phyloP scores from a whole-genome alignment of 306 rosid genomes.

The Medicago lupulina region DNA sequence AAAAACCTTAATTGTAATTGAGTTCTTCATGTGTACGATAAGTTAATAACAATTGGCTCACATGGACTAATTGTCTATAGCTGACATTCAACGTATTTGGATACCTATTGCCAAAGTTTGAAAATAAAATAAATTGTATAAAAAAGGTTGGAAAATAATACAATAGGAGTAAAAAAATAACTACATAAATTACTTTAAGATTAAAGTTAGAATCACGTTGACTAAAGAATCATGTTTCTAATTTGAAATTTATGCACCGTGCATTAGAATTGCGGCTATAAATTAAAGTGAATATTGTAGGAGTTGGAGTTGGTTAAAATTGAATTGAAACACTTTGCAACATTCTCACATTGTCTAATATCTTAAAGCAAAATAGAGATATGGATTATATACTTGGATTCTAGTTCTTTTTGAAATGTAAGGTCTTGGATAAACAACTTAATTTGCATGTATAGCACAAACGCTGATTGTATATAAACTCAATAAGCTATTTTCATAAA shows the following conservation, averaged over 20 bases:
- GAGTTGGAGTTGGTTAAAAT: no score
- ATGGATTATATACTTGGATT: no score
- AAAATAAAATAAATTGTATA: background rate
- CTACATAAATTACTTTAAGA: slow-evolving; percentile 6
- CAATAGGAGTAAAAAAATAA: background rate
- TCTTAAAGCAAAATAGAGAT: no score
- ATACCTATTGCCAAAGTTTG: background rate
- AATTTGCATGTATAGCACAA: no score
- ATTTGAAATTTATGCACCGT: background rate
- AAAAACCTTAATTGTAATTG: background rate
- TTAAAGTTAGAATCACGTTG: slow-evolving; percentile 19
- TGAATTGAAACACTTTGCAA: no score
- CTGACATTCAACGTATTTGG: slow-evolving; percentile 60
- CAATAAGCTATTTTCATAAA: no score
- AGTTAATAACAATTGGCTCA: slow-evolving; percentile 37
- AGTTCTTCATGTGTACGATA: background rate
- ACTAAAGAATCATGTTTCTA: background rate
- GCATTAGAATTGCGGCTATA: slow-evolving; percentile 39
- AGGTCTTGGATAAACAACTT: no score
- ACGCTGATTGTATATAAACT: no score
- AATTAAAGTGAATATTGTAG: slow-evolving; percentile 4
- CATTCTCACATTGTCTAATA: no score
- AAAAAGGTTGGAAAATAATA: background rate
- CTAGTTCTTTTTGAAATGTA: no score
- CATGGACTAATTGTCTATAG: slow-evolving; percentile 41